A percentile compares a stretch with the other conserved stretches of the same genome.
Evolutionary conservation across 257 asterid genomes (phyloP).

Genomic region (Solanum pennellii): DNA sequence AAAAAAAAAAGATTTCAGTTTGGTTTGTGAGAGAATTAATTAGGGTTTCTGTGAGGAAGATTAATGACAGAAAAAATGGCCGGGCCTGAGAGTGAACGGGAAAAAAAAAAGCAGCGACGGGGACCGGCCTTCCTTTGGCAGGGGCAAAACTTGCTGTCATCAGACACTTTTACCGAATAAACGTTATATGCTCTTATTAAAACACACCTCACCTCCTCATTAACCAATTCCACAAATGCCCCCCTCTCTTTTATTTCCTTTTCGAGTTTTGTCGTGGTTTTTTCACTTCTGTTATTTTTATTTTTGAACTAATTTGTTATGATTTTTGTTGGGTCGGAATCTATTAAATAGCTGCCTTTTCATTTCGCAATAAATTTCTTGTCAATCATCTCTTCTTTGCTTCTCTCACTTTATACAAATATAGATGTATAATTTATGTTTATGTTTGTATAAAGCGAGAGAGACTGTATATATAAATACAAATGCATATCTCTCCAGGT

Average conservation of each 20-base stretch:
- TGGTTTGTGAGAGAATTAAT: neutral
- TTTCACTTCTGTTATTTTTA: neutral
- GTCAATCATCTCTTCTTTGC: neutral
- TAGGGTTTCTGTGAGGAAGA: neutral
- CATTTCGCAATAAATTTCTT: no score
- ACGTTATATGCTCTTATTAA: neutral
- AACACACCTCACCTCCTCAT: neutral
- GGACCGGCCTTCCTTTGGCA: neutral
- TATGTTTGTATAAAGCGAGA: no score
- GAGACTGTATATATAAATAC: no score
- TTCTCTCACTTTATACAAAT: no score
- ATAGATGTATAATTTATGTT: no score
- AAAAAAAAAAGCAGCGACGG: neutral
- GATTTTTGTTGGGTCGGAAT: no score
- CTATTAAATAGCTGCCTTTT: no score
- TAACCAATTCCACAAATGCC: neutral
- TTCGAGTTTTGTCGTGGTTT: neutral
- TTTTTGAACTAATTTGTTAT: no score
- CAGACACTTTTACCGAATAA: neutral
- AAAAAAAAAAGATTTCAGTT: neutral
- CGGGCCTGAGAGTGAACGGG: neutral
- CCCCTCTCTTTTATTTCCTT: neutral
- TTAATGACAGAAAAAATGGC: neutral
- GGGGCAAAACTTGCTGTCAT: neutral
- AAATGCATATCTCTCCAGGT: neutral